phyloP scores from a whole-genome alignment of 2,329 filamentous ascomycete species.

The Ascochyta lentis region DNA sequence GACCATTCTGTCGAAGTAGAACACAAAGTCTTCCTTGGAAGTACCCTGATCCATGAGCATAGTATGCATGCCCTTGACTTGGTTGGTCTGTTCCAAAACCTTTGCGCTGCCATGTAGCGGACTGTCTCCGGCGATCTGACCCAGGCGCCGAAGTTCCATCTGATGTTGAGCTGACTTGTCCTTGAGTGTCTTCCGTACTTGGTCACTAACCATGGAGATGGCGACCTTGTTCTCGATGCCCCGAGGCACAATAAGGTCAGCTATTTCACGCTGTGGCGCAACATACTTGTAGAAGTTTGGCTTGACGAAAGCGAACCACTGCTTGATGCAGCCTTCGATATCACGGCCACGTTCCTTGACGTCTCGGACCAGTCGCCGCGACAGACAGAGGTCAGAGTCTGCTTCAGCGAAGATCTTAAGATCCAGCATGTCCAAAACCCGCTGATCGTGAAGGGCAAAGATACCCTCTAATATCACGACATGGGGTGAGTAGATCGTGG shows the following conservation, averaged over 20 bases:
- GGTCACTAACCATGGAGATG: conserved; percentile 93
- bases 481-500: conserved; percentile 92
- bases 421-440: conserved; percentile 85
- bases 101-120: conserved; percentile 78
- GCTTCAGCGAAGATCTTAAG: conserved; percentile 98
- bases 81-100: conserved; percentile 76
- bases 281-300: conserved; percentile 96
- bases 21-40: conserved; percentile 87
- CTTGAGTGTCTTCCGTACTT: conserved; percentile 84
- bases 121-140: conserved; percentile 72
- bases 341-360: conserved; percentile 88
- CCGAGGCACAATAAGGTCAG: conserved; percentile 93
- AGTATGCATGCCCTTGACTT: conserved; percentile 87
- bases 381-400: conserved; percentile 91
- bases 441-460: conserved; percentile 87
- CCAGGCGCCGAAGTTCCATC: conserved; percentile 76
- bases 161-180: conserved; percentile 87
- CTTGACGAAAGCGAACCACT: conserved; percentile 97
- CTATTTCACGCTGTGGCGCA: conserved; percentile 86
- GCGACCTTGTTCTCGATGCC: conserved; percentile 95
- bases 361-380: conserved; percentile 73
- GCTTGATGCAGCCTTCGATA: conserved; percentile 94
- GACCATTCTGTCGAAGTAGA: conserved; percentile 92
- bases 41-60: conserved; percentile 84
- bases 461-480: conserved; percentile 96